Evolutionary conservation across 2,329 filamentous ascomycete species (phyloP).

Genomic region (Stromatinia cepivora): DNA sequence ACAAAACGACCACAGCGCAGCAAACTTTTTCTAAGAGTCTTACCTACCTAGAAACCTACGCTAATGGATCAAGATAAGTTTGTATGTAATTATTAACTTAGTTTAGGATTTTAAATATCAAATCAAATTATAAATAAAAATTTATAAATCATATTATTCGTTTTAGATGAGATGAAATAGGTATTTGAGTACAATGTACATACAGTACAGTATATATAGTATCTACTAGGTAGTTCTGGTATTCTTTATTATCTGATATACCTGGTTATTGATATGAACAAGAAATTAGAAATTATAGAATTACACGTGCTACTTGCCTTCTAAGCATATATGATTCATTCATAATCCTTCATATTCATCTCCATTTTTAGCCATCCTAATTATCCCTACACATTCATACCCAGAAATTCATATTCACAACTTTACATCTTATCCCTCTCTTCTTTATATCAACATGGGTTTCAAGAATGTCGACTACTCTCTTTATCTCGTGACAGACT

Average conservation of each 20-base stretch:
- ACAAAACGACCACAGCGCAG: background rate
- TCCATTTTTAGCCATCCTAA: background rate
- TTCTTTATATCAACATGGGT: constrained; percentile 36
- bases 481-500: constrained; percentile 90
- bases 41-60: too few species aligned
- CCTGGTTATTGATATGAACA: background rate
- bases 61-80: too few species aligned
- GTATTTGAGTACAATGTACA: too few species aligned
- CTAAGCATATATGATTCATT: constrained; percentile 2
- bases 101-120: too few species aligned
- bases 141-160: too few species aligned
- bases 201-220: too few species aligned
- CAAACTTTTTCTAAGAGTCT: background rate
- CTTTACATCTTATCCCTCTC: background rate
- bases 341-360: background rate
- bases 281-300: background rate
- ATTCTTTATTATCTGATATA: too few species aligned
- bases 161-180: too few species aligned
- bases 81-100: too few species aligned
- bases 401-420: background rate
- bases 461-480: constrained; percentile 66
- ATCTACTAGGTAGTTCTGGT: too few species aligned
- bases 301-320: background rate
- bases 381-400: background rate
- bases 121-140: too few species aligned